Conservation (phyloP, 2,329 filamentous ascomycete species). For the Aspergillus ruber region DNA sequence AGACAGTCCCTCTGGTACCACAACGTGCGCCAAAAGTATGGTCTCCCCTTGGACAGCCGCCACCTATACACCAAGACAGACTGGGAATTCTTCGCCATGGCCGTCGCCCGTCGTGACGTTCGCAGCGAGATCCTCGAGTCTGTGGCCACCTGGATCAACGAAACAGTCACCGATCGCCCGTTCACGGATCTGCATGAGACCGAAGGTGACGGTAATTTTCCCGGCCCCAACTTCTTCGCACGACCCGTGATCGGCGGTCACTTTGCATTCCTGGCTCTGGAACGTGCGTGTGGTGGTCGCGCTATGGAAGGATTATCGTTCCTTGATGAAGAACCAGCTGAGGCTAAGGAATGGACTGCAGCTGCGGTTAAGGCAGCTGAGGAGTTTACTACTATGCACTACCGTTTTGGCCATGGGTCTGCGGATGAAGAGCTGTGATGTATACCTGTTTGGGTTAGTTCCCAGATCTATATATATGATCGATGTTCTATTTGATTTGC, state of each 20-base stretch:
- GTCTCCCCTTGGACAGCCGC: slow-evolving; percentile 72
- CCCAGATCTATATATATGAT: background rate
- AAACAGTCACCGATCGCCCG: slow-evolving; percentile 68
- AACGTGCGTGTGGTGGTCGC: slow-evolving; percentile 68
- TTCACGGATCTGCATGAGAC: slow-evolving; percentile 80
- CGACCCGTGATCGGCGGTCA: slow-evolving; percentile 78
- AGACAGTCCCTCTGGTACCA: slow-evolving; percentile 77
- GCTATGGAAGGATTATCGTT: slow-evolving; percentile 54
- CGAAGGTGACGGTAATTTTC: slow-evolving; percentile 68
- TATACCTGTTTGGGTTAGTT: background rate
- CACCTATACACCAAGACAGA: slow-evolving; percentile 84
- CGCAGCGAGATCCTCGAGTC: slow-evolving; percentile 65
- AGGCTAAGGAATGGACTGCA: slow-evolving; percentile 15
- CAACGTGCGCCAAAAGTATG: slow-evolving; percentile 71
- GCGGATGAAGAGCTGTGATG: slow-evolving; percentile 19
- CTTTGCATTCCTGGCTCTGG: slow-evolving; percentile 77
- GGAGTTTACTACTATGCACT: slow-evolving; percentile 8
- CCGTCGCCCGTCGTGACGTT: slow-evolving; percentile 63
- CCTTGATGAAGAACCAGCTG: slow-evolving; percentile 30
- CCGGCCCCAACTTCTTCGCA: slow-evolving; percentile 69
- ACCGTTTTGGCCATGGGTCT: slow-evolving; percentile 9
- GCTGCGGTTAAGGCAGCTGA: slow-evolving; percentile 19
- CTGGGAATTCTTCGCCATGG: slow-evolving; percentile 85
- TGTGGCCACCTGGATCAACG: slow-evolving; percentile 75
- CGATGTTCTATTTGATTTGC: background rate